Conservation (phyloP, 2,329 filamentous ascomycete genomes). For the Alternaria consortialis region DNA sequence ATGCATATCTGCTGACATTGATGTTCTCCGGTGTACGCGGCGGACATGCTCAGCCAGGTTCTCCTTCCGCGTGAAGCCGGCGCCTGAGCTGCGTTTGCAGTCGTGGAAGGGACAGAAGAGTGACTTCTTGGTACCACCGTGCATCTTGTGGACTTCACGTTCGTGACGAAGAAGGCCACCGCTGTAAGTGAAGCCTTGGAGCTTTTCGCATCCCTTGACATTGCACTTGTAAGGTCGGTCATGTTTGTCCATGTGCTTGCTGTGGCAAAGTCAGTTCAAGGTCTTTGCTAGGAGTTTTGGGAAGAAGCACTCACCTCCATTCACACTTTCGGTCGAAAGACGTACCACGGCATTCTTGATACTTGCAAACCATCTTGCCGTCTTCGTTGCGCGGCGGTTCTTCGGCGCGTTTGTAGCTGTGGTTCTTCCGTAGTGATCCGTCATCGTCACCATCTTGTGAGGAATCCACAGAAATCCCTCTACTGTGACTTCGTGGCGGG, state of each 20-base stretch:
- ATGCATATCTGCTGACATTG: conserved; percentile 48
- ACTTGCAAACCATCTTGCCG: conserved; percentile 79
- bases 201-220: conserved; percentile 84
- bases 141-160: conserved; percentile 90
- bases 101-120: conserved; percentile 85
- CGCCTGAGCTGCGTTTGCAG: conserved; percentile 88
- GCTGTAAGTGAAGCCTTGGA: conserved; percentile 94
- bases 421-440: conserved; percentile 46
- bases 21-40: conserved; percentile 72
- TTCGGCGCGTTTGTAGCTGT: conserved; percentile 52
- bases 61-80: conserved; percentile 91
- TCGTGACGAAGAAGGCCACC: conserved; percentile 89
- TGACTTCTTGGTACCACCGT: conserved; percentile 86
- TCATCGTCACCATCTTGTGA: conserved; percentile 43
- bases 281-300: conserved; percentile 26
- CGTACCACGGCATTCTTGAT: conserved; percentile 71
- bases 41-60: conserved; percentile 94
- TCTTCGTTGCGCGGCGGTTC: conserved; percentile 70
- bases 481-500: conserved; percentile 28
- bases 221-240: conserved; percentile 90
- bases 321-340: conserved; percentile 86
- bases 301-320: conserved; percentile 77
- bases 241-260: conserved; percentile 99
- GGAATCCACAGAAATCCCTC: conserved; percentile 41
- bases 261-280: conserved; percentile 51